phyloP scores from a whole-genome alignment of 768 basidiomycete genomes.

The Albatrellus ellisii region DNA sequence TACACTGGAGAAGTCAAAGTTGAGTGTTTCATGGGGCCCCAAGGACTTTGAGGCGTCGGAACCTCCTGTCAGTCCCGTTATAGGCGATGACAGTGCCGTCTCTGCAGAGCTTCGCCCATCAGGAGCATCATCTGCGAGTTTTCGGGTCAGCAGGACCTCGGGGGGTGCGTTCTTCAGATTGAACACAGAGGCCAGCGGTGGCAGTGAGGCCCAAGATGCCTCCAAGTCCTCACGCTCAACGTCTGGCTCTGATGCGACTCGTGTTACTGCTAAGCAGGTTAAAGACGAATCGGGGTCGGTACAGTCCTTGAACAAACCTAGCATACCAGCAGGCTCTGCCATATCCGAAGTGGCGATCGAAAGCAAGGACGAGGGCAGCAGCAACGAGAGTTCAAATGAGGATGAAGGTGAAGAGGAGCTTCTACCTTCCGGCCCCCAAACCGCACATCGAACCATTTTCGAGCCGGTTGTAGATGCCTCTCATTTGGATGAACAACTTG shows the following conservation, averaged over 20 bases:
- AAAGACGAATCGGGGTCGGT: background rate
- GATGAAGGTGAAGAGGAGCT: background rate
- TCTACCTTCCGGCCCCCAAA: background rate
- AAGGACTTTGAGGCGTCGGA: background rate
- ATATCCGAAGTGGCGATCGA: conserved; percentile 10
- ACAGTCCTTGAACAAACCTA: background rate
- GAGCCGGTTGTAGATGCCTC: background rate
- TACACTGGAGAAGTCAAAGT: background rate
- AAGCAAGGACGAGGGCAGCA: conserved; percentile 9
- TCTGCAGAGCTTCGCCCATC: too few relatives aligned
- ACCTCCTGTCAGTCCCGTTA: too few relatives aligned
- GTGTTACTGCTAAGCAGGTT: background rate
- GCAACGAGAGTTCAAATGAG: conserved; percentile 8
- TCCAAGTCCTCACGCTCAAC: too few relatives aligned
- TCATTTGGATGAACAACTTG: conserved; percentile 1
- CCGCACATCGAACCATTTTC: background rate
- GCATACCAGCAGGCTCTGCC: conserved; percentile 1
- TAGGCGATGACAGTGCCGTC: too few relatives aligned
- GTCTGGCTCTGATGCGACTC: background rate
- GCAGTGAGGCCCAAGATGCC: too few relatives aligned
- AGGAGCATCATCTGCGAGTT: too few relatives aligned
- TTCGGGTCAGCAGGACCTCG: too few relatives aligned
- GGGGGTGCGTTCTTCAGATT: too few relatives aligned
- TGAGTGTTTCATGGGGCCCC: background rate
- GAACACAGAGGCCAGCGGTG: too few relatives aligned